Base-by-base conservation (phyloP, 2,329 filamentous ascomycete genomes). In the Polychaeton citri region DNA sequence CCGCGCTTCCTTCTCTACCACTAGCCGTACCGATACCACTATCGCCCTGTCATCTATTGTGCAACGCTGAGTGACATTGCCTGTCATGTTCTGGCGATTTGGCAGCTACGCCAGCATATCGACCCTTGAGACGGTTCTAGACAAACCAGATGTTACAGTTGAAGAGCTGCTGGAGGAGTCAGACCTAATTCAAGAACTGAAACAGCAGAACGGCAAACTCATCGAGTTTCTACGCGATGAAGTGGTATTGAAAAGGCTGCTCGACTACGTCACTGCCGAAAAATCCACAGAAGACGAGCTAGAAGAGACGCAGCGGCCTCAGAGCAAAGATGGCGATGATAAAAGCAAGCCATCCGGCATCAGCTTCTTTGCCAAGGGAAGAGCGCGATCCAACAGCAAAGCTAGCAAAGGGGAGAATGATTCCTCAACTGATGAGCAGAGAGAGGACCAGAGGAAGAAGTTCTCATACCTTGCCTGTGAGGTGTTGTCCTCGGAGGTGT, bases 81-180 rank as follows among this genome's bases (percentile, higher is more conserved):
- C 24, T 28, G 24, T 28, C 69, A 98, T 98, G 90, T 98, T 98
- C 66, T 98, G 90, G 90, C 81, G 88, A 66, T 98, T 96, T 72
- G 88, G 90, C 72, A 86, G 86, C 57, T 96, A 96, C 72, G 84
- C 87, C 71, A 93, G 85, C 72, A 81, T 94, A 64, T 95, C 88
- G 53, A 81, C 87, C 57, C 85, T 98, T 63, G 90, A 96, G 64
- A 86, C 80, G 50, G 83, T 98, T 55, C 85, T 98, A 59, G 90
- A 98, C 59, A 94, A 94, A 63, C 78, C 75, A 50, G 83, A 94
- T 63, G 87, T 95, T 58, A 86, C 83, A 35, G 79, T 96, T 47
- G 90, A 98, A 63, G 88, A 96, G 58, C 71, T 98, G 41, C 76
- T 98, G 44, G 87, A 96, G 60, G 90, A 98, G 69, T 81, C 82